Evolutionary conservation across 2,329 filamentous ascomycete species (phyloP).

Genomic region (Uncinocarpus reesii): DNA sequence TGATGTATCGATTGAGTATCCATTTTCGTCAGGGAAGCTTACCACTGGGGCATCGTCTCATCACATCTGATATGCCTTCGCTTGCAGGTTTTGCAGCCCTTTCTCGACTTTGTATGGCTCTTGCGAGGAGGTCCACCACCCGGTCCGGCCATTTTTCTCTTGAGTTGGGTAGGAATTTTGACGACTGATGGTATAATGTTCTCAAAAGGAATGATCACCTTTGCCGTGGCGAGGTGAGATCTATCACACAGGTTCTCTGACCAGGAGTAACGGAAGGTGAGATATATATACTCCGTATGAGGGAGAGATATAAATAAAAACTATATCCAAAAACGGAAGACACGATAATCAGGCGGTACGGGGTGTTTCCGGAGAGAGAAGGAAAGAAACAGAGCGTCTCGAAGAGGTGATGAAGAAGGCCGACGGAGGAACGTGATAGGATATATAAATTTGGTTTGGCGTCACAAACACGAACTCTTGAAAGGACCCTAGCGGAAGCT

Average conservation of each 20-base stretch:
- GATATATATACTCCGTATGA: slow-evolving; percentile 12
- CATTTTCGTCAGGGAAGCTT: slow-evolving; percentile 29
- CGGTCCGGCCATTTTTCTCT: slow-evolving; percentile 67
- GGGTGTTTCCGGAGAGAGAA: slow-evolving; percentile 1
- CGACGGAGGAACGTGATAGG: slow-evolving; percentile 10
- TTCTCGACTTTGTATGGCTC: slow-evolving; percentile 97
- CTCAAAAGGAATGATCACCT: background rate
- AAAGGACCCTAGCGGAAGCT: slow-evolving; percentile 6
- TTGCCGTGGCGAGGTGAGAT: background rate
- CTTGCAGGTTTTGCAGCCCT: slow-evolving; percentile 97
- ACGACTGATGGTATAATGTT: background rate
- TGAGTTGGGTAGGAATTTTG: background rate
- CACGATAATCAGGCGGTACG: background rate
- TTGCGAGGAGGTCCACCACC: slow-evolving; percentile 82
- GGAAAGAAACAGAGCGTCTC: background rate
- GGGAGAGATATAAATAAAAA: slow-evolving; percentile 8
- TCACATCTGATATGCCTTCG: slow-evolving; percentile 95
- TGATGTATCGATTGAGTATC: background rate
- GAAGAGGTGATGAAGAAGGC: background rate
- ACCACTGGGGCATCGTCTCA: slow-evolving; percentile 97
- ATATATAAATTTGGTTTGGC: slow-evolving; percentile 13
- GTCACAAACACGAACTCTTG: slow-evolving; percentile 9
- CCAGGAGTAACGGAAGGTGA: background rate
- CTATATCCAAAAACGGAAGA: background rate
- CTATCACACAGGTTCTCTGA: background rate